Base-by-base conservation (phyloP, 768 basidiomycete genomes). In the Psilocybe sp. region DNA sequence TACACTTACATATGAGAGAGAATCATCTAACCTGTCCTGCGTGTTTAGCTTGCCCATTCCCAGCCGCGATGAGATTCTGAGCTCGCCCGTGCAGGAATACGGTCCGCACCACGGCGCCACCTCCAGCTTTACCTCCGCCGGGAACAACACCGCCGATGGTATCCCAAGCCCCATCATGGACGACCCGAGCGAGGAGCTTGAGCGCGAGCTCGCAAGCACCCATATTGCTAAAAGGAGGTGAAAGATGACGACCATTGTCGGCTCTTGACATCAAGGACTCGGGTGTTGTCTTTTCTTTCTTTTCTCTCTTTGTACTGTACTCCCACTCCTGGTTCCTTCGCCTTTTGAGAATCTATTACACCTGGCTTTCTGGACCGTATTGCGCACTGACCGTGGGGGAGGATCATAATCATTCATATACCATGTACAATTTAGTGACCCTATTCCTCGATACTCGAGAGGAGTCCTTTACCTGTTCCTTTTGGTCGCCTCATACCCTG, bases 151-250 rank as follows among this genome's bases (percentile, higher is more conserved):
- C 44, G 61, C 61, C 13, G 63, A 54, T n/a, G 77, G 80, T 44
- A 74, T 81, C 3, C 69, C 78, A n/a, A 85, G 77, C 59, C 89
- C 88, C 0, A 73, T 89, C 53, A 80, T 90, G 74, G 92, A 94
- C 56, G 85, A 93, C 60, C 92, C 92, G 6, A 89, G 87, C 51
- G 85, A 84, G 48, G 88, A 88, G 59, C 79, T 95, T 11, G 92
- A 95, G 63, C 81, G 84, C 39, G 92, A 95, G 64, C 76, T 94
- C n/a, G 87, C 87, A 10, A 80, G 81, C 46, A 82, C 87, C 32
- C 86, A 86, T 60, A 60, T 84, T 12, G 69, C 66, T 44, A 62
- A 60, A 34, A 64, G 61, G 62, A 58, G 62, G 47, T 64, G 59
- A 62, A 59, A 51, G 48, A 33, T 49, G 42, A 51, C 15, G 15